Percentiles rank a stretch among this genome's conserved stretches.
Evolutionary conservation across 2,329 filamentous ascomycete genomes (phyloP).

Genomic region (Diaporthe sp.): DNA sequence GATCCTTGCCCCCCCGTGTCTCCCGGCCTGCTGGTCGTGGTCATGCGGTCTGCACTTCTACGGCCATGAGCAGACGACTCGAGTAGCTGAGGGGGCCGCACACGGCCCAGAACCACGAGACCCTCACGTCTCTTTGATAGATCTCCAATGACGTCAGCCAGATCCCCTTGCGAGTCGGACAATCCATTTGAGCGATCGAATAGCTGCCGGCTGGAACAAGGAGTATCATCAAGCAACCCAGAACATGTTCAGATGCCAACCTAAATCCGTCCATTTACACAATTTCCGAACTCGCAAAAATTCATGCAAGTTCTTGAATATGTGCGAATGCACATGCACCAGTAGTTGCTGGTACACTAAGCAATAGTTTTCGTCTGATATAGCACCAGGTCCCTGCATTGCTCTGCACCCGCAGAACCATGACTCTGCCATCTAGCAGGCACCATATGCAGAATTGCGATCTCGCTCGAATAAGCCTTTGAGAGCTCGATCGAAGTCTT

Average conservation of each 20-base stretch:
- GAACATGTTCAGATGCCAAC: not conserved
- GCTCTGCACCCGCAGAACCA: not conserved
- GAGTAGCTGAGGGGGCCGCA: not conserved
- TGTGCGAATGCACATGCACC: not conserved
- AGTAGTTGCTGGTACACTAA: not conserved
- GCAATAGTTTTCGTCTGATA: not conserved
- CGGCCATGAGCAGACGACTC: not conserved
- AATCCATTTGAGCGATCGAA: not conserved
- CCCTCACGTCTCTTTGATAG: not conserved
- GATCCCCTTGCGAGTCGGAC: not conserved
- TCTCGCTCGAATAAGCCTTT: not conserved
- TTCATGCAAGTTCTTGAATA: not conserved
- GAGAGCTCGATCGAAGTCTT: not conserved
- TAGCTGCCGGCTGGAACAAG: not conserved
- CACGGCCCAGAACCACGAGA: not conserved
- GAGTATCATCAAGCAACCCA: not conserved
- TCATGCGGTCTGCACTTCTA: conserved; percentile 2
- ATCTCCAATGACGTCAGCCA: conserved; percentile 28
- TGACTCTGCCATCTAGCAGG: not conserved
- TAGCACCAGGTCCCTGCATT: not conserved
- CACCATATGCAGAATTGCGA: not conserved
- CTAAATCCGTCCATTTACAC: not conserved
- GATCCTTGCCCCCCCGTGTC: not conserved
- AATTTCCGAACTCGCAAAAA: not conserved
- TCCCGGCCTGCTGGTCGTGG: not conserved